Conservation (phyloP, 1,139 yeast genomes). For the Yamadazyma sp. region DNA sequence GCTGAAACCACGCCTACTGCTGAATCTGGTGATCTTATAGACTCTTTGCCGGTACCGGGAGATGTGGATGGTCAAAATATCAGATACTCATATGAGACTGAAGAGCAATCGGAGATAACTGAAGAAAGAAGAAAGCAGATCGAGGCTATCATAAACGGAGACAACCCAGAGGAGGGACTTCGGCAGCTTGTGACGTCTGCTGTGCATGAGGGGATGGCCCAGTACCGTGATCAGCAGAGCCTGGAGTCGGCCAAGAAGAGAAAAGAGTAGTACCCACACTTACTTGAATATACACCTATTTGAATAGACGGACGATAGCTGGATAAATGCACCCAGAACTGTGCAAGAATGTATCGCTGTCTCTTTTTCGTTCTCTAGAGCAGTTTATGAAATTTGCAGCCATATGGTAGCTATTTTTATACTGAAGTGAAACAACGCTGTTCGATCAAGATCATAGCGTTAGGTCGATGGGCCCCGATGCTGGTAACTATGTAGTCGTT, state of each 20-base stretch:
- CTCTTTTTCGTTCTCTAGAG: too few relatives aligned
- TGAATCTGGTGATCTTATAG: constrained; percentile 12
- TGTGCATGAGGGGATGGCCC: constrained; percentile 51
- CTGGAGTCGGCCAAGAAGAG: constrained; percentile 23
- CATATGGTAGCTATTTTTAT: too few relatives aligned
- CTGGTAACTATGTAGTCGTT: too few relatives aligned
- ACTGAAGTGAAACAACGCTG: too few relatives aligned
- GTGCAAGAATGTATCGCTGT: too few relatives aligned
- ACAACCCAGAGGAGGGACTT: constrained; percentile 75
- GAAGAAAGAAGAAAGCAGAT: constrained; percentile 62
- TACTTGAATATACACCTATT: too few relatives aligned
- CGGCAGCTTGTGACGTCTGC: constrained; percentile 66
- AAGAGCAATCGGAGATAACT: constrained; percentile 28
- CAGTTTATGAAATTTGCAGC: too few relatives aligned
- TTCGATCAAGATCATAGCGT: too few relatives aligned
- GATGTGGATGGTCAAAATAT: constrained; percentile 52
- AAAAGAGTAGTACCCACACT: constrained; percentile 1
- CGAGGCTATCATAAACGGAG: constrained; percentile 71
- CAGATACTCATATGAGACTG: constrained; percentile 56
- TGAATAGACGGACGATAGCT: too few relatives aligned
- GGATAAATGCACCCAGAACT: too few relatives aligned
- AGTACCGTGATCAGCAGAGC: constrained; percentile 22
- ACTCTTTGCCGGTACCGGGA: constrained; percentile 42
- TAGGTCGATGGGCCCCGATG: too few relatives aligned
- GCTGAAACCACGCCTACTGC: too few relatives aligned